These are phyloP conservation scores for Phialocephala subalpina DNA, from an alignment of 2,329 filamentous ascomycete species.

Conservation along the genomic window DNA sequence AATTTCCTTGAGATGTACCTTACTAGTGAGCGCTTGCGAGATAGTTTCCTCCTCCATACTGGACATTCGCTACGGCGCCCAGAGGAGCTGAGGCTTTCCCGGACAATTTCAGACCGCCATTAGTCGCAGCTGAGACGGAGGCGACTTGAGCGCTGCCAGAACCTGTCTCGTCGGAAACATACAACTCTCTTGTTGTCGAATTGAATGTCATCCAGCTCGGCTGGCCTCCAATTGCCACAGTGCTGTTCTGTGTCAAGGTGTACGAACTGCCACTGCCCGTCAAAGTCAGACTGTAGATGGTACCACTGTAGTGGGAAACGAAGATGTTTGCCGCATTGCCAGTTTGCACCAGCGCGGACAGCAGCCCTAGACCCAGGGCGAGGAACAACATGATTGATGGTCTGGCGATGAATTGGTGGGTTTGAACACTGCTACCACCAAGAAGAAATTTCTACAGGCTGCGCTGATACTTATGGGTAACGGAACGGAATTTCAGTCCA, in stretches of 20 bases:
- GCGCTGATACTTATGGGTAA: neutral
- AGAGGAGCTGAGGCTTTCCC: slow-evolving; percentile 36
- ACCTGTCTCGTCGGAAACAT: slow-evolving; percentile 54
- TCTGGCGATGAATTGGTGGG: neutral
- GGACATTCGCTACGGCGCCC: slow-evolving; percentile 34
- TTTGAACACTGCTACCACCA: neutral
- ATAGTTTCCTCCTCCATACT: slow-evolving; percentile 35
- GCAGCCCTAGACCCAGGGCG: slow-evolving; percentile 11
- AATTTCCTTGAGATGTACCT: slow-evolving; percentile 16
- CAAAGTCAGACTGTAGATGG: slow-evolving; percentile 50
- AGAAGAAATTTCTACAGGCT: slow-evolving; percentile 3
- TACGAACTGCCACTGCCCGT: slow-evolving; percentile 25
- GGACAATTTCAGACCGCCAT: slow-evolving; percentile 49
- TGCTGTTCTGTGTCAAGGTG: slow-evolving; percentile 35
- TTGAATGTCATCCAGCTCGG: slow-evolving; percentile 56
- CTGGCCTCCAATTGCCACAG: slow-evolving; percentile 47
- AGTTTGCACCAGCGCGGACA: slow-evolving; percentile 21
- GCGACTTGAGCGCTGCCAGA: slow-evolving; percentile 40
- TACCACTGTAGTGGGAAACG: slow-evolving; percentile 51
- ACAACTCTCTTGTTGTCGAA: slow-evolving; percentile 47
- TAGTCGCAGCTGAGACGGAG: slow-evolving; percentile 44
- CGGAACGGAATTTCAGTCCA: neutral
- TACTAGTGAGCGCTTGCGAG: slow-evolving; percentile 39
- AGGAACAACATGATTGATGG: neutral
- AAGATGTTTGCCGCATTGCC: slow-evolving; percentile 30